Base-by-base conservation (phyloP, 257 asterid species). In the Ilex asprella region DNA sequence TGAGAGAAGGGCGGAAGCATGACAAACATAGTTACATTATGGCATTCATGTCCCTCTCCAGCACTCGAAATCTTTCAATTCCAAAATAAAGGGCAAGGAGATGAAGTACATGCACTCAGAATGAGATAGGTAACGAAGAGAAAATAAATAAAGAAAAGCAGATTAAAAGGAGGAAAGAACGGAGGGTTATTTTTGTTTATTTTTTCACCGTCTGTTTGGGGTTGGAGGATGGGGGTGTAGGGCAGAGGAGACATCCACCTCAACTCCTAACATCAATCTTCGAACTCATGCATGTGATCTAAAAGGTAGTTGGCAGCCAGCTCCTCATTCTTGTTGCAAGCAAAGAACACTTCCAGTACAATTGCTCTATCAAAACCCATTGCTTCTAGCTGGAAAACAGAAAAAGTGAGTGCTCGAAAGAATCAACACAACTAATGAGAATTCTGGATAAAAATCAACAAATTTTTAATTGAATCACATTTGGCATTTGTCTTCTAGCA, bases 311-410 rank as follows among this genome's bases (percentile, higher is more conserved):
- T 90, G 13, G 97, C 97, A 49, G 97, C 96, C 62, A 87, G 74
- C 70, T 85, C 96, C 74, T 90, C 97, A 12, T 90, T 82, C 86
- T 82, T 90, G 95, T 90, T 85, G 90, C 97, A 90, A 7, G 96
- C 96, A 30, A 90, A 83, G 77, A 76, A 90, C 55, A 85, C 96
- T 63, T 83, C 81, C 62, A 90, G 71, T 16, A 90, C 97, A 0
- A 84, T 69, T 14, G 83, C 88, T 39, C 87, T 80, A 72, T 85
- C 90, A 35, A 90, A 90, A 14, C 97, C 97, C 97, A 90, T 82
- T 2, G 88, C 96, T 73, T 83, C 96, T 21, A 90, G 97, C 97
- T 90, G 85, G 31, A 56, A 49, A 60, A 63, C 52, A 30, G 52
- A 1, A 8, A 35, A 3, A 3, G 5, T 35, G 8, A 8, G 5